phyloP scores from a whole-genome alignment of 2,329 filamentous ascomycete species.

The Cercospora zeae-maydis region DNA sequence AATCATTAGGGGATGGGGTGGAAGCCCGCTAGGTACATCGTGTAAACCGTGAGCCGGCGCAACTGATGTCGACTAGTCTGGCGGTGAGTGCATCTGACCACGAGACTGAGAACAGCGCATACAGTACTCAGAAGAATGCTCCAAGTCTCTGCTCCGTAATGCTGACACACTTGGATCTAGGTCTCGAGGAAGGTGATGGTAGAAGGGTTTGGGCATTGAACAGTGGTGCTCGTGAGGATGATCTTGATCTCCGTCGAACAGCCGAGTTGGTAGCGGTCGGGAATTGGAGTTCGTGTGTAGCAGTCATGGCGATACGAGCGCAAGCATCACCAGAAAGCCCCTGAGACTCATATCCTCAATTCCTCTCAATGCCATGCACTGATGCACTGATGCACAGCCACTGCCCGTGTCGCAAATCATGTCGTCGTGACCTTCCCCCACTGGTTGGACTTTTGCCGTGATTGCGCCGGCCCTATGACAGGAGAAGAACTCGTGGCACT shows the following conservation, averaged over 20 bases:
- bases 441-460: slow-evolving; percentile 3
- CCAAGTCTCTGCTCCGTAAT: neutral
- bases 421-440: slow-evolving; percentile 12
- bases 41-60: neutral
- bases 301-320: neutral
- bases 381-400: slow-evolving; percentile 7
- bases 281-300: neutral
- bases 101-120: neutral
- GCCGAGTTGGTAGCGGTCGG: neutral
- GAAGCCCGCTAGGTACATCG: neutral
- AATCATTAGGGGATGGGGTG: neutral
- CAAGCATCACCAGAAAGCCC: neutral
- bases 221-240: neutral
- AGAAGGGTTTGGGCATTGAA: neutral
- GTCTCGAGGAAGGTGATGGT: neutral
- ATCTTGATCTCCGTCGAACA: slow-evolving; percentile 1
- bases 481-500: neutral
- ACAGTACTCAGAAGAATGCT: neutral
- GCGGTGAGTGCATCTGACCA: neutral
- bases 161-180: neutral
- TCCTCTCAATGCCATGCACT: neutral
- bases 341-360: slow-evolving; percentile 7
- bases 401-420: neutral
- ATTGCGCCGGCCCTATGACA: neutral
- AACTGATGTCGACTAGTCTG: neutral